Evolutionary conservation across 345 rosid genomes (phyloP), one percentile per base, ranked within the genome.

Genomic region (Euclidium syriacum): DNA sequence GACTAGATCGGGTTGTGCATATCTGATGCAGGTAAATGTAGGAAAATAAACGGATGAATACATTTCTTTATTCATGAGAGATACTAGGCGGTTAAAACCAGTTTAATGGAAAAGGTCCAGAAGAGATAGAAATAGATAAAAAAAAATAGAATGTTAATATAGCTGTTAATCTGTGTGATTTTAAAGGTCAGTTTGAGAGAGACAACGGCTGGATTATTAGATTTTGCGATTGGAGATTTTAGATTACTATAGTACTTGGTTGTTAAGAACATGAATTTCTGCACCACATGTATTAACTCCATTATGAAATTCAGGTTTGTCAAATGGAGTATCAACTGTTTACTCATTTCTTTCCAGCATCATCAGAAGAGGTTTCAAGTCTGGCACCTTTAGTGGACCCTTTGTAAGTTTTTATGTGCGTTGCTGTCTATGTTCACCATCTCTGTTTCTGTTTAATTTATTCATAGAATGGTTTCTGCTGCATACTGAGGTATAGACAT

Each of bases 1-100:
- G 80, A 92, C 97, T 34, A 85, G 98, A 80, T 85, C 97, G 26
- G 97, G 98, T 53, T 92, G 98, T 79, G 94, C 97, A 61, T 92
- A 90, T 73, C 79, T 91, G 49, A 87, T 83, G 85, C 96, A 86
- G 96, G 98, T 91, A 80, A 30, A 18, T 71, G 52, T 61, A 6
- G 18, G 54, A 46, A 53, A 27, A 16, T 34, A 23, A 23, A 49
- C 27, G 11, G 27, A 53, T 2, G 8, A 16, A 14, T n/a, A 17
- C 52, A 1, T 7, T 16, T n/a, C 47, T 54, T 46, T 27, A 47
- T 38, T 29, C 58, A 46, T 24, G 32, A 53, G 63, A 35, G 32
- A 42, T 36, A 30, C 26, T 62, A 38, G 51, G 68, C 36, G 44
- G 33, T 62, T n/a, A n/a, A 10, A 54, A 38, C 18, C 42, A 47